These are phyloP conservation scores for Pseudopyrenochaeta lycopersici DNA, from an alignment of 2,329 filamentous ascomycete genomes.

Conservation along the genomic window DNA sequence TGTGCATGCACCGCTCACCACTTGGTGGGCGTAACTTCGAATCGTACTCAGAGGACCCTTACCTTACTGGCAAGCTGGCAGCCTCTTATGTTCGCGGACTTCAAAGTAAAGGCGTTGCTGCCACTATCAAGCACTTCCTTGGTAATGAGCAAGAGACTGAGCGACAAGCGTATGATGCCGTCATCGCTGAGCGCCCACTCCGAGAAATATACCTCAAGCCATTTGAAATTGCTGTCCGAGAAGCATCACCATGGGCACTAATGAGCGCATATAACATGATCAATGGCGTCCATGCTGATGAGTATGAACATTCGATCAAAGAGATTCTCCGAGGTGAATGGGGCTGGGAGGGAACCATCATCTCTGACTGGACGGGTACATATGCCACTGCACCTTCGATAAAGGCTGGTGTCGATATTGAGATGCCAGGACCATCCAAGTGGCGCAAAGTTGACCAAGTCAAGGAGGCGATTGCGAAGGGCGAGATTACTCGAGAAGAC, in stretches of 20 bases:
- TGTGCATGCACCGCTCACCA: constrained; percentile 83
- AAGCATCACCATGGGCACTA: constrained; percentile 72
- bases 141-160: constrained; percentile 78
- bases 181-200: constrained; percentile 70
- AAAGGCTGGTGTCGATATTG: constrained; percentile 50
- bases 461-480: constrained; percentile 42
- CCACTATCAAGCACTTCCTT: constrained; percentile 81
- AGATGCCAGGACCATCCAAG: constrained; percentile 53
- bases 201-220: constrained; percentile 78
- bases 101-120: constrained; percentile 77
- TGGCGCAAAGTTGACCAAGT: constrained; percentile 50
- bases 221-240: constrained; percentile 75
- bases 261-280: constrained; percentile 76
- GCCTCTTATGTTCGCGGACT: constrained; percentile 76
- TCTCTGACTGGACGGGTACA: constrained; percentile 54
- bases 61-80: constrained; percentile 77
- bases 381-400: constrained; percentile 51
- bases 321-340: constrained; percentile 53
- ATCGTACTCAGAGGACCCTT: constrained; percentile 84
- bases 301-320: constrained; percentile 53
- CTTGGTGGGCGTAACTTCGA: constrained; percentile 88
- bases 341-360: constrained; percentile 54
- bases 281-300: constrained; percentile 63
- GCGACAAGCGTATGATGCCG: constrained; percentile 70
- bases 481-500: constrained; percentile 59